Percentiles rank a stretch among this genome's conserved stretches.
phyloP scores from a whole-genome alignment of 192 early-diverging fungal species.

The Backusella mclennaniae region DNA sequence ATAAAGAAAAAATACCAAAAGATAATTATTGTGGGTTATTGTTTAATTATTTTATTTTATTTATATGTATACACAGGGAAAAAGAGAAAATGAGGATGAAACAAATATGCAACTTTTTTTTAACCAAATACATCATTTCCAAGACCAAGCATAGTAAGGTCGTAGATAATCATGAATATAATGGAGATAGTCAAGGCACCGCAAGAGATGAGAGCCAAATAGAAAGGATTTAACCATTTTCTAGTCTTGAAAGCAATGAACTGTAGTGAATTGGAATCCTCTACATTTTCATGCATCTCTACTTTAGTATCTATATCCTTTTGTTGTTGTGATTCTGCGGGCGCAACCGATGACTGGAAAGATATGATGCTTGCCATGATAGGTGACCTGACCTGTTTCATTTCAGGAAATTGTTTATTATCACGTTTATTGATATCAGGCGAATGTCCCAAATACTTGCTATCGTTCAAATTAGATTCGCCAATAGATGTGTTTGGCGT shows the following conservation, averaged over 20 bases:
- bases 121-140: constrained; percentile 40
- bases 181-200: constrained; percentile 36
- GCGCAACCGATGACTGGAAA: constrained; percentile 8
- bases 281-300: constrained; percentile 1
- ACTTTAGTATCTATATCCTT: not conserved
- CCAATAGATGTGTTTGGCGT: not conserved
- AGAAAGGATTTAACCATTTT: constrained; percentile 27
- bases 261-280: not conserved
- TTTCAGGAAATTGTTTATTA: not conserved
- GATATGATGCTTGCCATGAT: constrained; percentile 11
- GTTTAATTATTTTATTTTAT: not conserved
- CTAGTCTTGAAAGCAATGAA: constrained; percentile 19
- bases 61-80: not conserved
- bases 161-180: constrained; percentile 49
- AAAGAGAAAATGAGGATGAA: not conserved
- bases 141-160: constrained; percentile 46
- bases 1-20: too few species aligned
- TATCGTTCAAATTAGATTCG: not conserved
- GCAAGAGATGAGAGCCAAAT: constrained; percentile 12
- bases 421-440: not conserved
- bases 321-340: not conserved
- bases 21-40: too few species aligned
- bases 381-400: not conserved
- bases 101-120: not conserved
- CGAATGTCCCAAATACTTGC: not conserved